These are phyloP conservation scores for Lobosporangium transversale DNA, from an alignment of 192 early-diverging fungal genomes.

Conservation along the genomic window DNA sequence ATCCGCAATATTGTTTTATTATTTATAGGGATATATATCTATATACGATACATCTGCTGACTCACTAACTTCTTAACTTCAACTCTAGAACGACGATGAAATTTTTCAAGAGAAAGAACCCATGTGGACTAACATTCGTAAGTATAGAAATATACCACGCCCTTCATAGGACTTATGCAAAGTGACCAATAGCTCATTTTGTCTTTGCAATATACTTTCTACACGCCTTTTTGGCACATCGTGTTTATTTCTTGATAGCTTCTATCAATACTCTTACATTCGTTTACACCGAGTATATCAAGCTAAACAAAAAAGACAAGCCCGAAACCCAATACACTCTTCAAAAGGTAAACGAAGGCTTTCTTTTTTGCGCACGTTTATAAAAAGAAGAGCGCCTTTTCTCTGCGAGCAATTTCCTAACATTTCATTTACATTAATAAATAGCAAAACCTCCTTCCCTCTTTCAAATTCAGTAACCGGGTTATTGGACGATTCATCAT, in stretches of 20 bases:
- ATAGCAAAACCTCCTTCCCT: conserved; percentile 44
- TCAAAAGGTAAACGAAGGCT: conserved; percentile 38
- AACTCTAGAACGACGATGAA: conserved; percentile 17
- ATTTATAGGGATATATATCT: too few species aligned
- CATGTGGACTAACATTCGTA: conserved; percentile 27
- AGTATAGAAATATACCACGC: too few species aligned
- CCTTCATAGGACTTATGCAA: background rate
- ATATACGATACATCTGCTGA: too few species aligned
- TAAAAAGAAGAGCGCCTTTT: background rate
- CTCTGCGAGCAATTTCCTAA: too few species aligned
- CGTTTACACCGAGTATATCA: conserved; percentile 30
- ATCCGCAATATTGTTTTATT: background rate
- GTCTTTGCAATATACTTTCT: background rate
- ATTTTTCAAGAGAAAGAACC: conserved; percentile 5
- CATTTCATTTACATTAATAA: too few species aligned
- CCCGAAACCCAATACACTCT: conserved; percentile 22
- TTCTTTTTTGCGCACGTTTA: background rate
- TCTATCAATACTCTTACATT: conserved; percentile 44
- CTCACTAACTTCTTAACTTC: too few species aligned
- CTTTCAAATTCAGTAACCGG: background rate
- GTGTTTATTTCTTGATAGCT: too few species aligned
- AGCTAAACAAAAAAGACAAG: background rate
- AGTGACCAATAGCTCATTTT: background rate
- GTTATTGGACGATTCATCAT: conserved; percentile 21
- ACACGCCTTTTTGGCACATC: too few species aligned